These are phyloP conservation scores for Collybia mongolica DNA, from an alignment of 768 basidiomycete genomes.

Conservation along the genomic window DNA sequence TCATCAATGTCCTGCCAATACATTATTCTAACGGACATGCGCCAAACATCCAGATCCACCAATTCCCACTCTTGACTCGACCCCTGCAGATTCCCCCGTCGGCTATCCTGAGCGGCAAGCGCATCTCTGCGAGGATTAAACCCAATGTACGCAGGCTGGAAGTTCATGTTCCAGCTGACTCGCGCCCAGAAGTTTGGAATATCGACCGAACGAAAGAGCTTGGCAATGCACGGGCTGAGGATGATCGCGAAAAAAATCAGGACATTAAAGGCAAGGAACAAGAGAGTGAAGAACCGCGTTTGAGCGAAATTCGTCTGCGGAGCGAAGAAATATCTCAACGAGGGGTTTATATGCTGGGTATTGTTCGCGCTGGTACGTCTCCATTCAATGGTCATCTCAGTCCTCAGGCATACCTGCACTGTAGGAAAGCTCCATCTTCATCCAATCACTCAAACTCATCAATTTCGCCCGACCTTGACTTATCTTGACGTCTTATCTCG, in stretches of 20 bases:
- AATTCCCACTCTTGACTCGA: constrained; percentile 75
- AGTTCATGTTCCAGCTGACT: constrained; percentile 81
- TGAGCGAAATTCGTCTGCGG: constrained; percentile 68
- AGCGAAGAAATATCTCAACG: constrained; percentile 70
- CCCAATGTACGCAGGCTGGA: constrained; percentile 61
- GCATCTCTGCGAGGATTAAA: constrained; percentile 73
- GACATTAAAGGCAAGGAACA: constrained; percentile 43
- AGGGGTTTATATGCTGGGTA: constrained; percentile 73
- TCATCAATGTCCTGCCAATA: constrained; percentile 69
- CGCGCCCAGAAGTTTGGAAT: constrained; percentile 80
- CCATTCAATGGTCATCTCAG: not conserved
- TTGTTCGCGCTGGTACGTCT: constrained; percentile 65
- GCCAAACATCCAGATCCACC: constrained; percentile 73
- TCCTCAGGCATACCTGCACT: constrained; percentile 8
- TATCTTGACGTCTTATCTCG: constrained; percentile 75
- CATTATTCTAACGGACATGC: constrained; percentile 62
- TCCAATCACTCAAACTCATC: constrained; percentile 75
- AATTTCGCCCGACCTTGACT: constrained; percentile 79
- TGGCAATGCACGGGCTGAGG: constrained; percentile 64
- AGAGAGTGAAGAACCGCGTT: constrained; percentile 54
- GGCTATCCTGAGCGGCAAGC: constrained; percentile 69
- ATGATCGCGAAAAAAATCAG: constrained; percentile 80
- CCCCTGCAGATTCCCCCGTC: constrained; percentile 79
- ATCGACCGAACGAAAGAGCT: constrained; percentile 64
- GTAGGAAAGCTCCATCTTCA: constrained; percentile 74